Evolutionary conservation across 371 early-diverging fungal genomes (phyloP).

Genomic region (Mucor indicus): DNA sequence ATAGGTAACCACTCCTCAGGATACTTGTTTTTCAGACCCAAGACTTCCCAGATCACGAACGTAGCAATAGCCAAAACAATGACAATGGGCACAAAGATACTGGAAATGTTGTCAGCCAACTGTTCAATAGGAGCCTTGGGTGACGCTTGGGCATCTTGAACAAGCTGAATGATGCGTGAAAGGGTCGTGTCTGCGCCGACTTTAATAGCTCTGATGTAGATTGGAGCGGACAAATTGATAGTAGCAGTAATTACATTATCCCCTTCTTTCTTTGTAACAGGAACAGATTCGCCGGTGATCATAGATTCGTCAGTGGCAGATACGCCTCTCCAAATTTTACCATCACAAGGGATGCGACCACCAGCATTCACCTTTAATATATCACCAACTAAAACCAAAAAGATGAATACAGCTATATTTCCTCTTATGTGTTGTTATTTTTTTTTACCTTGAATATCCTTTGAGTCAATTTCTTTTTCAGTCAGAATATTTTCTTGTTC

Average conservation of each 20-base stretch:
- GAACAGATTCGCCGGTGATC: constrained; percentile 83
- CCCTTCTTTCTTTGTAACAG: constrained; percentile 58
- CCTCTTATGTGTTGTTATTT: not conserved
- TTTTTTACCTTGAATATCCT: constrained; percentile 46
- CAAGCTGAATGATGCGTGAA: constrained; percentile 62
- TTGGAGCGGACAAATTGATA: constrained; percentile 53
- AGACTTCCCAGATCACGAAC: constrained; percentile 56
- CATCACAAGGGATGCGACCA: constrained; percentile 69
- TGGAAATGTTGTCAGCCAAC: constrained; percentile 63
- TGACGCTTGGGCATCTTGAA: constrained; percentile 67
- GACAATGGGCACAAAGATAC: constrained; percentile 58
- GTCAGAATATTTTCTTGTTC: constrained; percentile 14
- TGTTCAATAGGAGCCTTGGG: constrained; percentile 67
- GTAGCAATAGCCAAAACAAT: constrained; percentile 54
- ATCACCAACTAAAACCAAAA: constrained; percentile 50
- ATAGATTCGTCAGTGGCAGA: constrained; percentile 74
- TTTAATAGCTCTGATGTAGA: constrained; percentile 59
- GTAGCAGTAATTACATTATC: constrained; percentile 59
- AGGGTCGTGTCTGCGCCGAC: constrained; percentile 61
- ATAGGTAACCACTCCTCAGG: constrained; percentile 45
- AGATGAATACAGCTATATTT: not conserved
- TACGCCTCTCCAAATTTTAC: constrained; percentile 56
- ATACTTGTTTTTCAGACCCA: constrained; percentile 27
- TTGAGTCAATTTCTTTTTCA: constrained; percentile 40
- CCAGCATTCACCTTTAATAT: constrained; percentile 66